A percentile compares a stretch with the other conserved stretches of the same genome.
phyloP scores from a whole-genome alignment of 306 rosid species.

The Oxytropis ochrocephala region DNA sequence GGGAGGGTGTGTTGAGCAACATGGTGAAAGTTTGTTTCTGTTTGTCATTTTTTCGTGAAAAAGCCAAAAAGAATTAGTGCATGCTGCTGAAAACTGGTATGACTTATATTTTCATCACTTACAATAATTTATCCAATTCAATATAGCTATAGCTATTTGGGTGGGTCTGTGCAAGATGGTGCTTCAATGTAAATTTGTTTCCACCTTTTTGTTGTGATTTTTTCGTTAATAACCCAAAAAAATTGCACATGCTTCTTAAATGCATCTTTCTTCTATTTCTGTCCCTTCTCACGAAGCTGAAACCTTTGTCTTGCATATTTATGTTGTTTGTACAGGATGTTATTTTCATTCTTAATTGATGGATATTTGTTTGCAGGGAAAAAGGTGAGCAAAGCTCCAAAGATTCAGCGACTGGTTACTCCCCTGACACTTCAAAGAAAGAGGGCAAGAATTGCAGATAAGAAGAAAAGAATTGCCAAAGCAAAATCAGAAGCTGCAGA shows the following conservation, averaged over 20 bases:
- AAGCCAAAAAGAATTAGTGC: too few relatives aligned
- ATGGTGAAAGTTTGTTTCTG: too few relatives aligned
- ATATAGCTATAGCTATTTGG: neutral
- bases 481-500: slow-evolving; percentile 38
- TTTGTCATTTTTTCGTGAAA: neutral
- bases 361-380: slow-evolving; percentile 18
- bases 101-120: neutral
- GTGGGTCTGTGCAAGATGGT: neutral
- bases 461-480: slow-evolving; percentile 36
- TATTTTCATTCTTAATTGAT: too few relatives aligned
- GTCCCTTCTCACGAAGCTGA: neutral
- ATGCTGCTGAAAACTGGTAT: neutral
- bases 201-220: neutral
- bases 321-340: too few relatives aligned
- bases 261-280: neutral
- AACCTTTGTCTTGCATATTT: neutral
- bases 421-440: slow-evolving; percentile 36
- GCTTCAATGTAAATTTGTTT: neutral
- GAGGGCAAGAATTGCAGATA: slow-evolving; percentile 34
- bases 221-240: neutral
- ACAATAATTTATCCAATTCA: neutral
- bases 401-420: slow-evolving; percentile 32
- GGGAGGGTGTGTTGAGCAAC: too few relatives aligned
- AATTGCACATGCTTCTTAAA: neutral
- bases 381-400: slow-evolving; percentile 36